These are phyloP conservation scores for Murraya paniculata DNA, from an alignment of 345 rosid genomes.

Conservation along the genomic window DNA sequence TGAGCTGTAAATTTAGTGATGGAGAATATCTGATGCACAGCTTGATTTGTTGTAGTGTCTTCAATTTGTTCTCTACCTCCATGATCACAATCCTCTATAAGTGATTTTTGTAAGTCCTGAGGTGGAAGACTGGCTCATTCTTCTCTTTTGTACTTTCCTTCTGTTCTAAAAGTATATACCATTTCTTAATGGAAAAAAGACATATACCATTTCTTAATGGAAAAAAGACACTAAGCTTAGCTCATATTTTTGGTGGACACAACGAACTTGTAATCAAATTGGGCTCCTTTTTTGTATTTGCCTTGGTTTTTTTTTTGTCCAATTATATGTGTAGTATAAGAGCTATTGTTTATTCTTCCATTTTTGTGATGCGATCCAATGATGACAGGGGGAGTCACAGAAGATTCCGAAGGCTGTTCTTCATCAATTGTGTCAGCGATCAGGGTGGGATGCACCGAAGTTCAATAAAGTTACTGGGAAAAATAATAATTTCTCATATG, in stretches of 20 bases:
- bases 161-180: background rate
- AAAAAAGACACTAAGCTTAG: background rate
- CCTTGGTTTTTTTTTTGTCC: background rate
- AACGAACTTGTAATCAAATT: background rate
- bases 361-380: background rate
- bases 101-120: background rate
- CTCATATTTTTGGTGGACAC: background rate
- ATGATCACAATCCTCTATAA: background rate
- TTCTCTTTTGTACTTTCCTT: background rate
- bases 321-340: background rate
- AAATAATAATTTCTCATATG: constrained; percentile 48
- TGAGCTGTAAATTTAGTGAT: background rate
- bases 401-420: constrained; percentile 85
- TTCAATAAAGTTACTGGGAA: constrained; percentile 57
- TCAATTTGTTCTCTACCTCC: background rate
- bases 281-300: background rate
- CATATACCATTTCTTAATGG: background rate
- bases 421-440: constrained; percentile 86
- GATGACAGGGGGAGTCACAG: constrained; percentile 67
- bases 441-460: constrained; percentile 95
- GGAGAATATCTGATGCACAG: background rate
- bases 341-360: constrained; percentile 1
- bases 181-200: background rate
- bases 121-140: background rate
- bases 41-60: background rate